Base-by-base conservation (phyloP, 164 flowering plant species). In the Tetrastigma voinierianum region DNA sequence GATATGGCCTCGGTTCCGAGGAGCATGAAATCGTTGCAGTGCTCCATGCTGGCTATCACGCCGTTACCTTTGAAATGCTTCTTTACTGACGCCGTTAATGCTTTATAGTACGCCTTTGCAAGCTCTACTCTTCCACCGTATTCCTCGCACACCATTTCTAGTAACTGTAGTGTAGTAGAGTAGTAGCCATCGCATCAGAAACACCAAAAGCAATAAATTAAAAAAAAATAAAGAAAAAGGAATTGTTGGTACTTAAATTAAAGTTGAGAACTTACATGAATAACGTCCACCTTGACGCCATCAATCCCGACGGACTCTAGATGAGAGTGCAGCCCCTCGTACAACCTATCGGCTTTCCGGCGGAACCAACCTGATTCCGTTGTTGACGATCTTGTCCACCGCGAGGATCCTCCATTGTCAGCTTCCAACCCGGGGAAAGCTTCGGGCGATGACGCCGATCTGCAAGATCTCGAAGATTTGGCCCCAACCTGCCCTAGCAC, bases 401-500 rank as follows among this genome's bases (percentile, higher is more conserved):
- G 97, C 97, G 43, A 87, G 69, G 69, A 77, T 91, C 97, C 55
- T 86, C 90, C 97, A 91, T 91, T 0, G 90, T 86, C 77, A 52
- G 80, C 81, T 80, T 21, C 66, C 84, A 54, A 8, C 94, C 87
- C 20, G 75, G 78, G 0, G 92, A 78, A 54, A 90, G 74, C 68
- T 69, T 81, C 9, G 89, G 87, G 16, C n/a, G 9, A 86, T 48
- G 1, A 87, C 80, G n/a, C n/a, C n/a, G n/a, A n/a, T n/a, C n/a
- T n/a, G n/a, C n/a, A n/a, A n/a, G n/a, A n/a, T n/a, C n/a, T n/a
- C n/a, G n/a, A n/a, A n/a, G n/a, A n/a, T n/a, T n/a, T n/a, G 98
- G 98, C 61, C 92, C 67, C 4, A 93, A 12, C 54, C 98, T 97
- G 40, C 98, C 98, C 98, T 96, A 93, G 55, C 84, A 91, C 7